phyloP scores from a whole-genome alignment of 371 early-diverging fungal genomes.

The Mortierella sp. region DNA sequence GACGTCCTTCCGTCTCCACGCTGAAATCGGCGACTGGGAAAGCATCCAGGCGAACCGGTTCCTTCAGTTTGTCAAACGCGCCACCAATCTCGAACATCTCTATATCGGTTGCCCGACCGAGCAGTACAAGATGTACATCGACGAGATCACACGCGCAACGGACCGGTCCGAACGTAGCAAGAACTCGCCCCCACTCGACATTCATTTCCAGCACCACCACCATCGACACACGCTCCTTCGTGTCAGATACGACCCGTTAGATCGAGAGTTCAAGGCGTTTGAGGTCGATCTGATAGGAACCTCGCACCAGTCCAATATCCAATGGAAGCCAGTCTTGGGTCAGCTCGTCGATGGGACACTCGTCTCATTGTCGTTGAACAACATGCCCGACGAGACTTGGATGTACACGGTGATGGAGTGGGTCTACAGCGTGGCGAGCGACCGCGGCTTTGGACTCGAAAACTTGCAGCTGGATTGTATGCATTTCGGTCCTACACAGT shows the following conservation, averaged over 20 bases:
- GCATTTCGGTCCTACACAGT: background rate
- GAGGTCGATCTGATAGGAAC: background rate
- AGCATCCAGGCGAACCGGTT: background rate
- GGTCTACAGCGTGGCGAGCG: background rate
- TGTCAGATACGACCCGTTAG: background rate
- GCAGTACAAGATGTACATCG: background rate
- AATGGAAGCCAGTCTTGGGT: background rate
- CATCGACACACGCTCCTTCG: background rate
- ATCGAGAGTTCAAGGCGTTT: background rate
- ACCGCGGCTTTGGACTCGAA: background rate
- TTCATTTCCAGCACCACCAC: background rate
- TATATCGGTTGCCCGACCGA: background rate
- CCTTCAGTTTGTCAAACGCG: background rate
- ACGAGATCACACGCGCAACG: background rate
- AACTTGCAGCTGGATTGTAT: background rate
- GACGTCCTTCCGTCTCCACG: background rate
- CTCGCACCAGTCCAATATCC: background rate
- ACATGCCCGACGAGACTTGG: background rate
- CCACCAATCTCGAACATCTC: constrained; percentile 2
- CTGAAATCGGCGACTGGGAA: background rate
- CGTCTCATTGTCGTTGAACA: background rate
- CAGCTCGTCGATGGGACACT: background rate
- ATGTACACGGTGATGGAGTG: background rate
- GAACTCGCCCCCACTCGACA: background rate
- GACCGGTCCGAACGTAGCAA: background rate